Base-by-base conservation (phyloP, 1,284 basidiomycete genomes). In the Xerocomus minutiporus region DNA sequence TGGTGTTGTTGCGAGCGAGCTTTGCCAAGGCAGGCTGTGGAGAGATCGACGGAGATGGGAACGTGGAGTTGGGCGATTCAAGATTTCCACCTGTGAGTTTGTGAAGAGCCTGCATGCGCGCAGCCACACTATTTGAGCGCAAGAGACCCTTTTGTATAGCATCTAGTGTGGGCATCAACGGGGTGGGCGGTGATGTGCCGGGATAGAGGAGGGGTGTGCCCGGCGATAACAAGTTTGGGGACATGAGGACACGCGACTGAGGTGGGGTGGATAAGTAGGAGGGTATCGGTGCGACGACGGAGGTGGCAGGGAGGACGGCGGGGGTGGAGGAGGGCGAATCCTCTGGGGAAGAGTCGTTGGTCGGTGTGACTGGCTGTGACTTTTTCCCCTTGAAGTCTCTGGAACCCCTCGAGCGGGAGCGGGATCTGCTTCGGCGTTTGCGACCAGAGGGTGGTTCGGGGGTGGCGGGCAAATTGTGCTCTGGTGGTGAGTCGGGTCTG, bases 111-210 rank as follows among this genome's bases (percentile, higher is more conserved):
- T 84, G 76, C 66, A 82, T 80, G 48, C 82, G 79, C 25, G 82
- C 79, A 8, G 76, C 73, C 26, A 87, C 85, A 64, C 88, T 91
- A 63, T 90, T 90, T 4, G 88, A 90, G 17, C 89, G 82, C 64
- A 85, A 82, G 6, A 91, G 74, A 25, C 85, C 81, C 57, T 75
- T 78, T 66, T 80, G 83, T 46, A 91, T 70, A 25, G 84, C 84
- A 63, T 89, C 86, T 3, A 91, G 73, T 7, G 86, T 80, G 1
- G 87, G 88, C 47, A 88, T 70, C 55, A 75, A 59, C 12, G 85
- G 84, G 1, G 82, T 83, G 5, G 83, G 77, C 5, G 86, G 79
- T 5, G 82, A 79, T n/a, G 80, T 78, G 5, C 79, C 79, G 23
- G 83, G 79, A 61, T 83, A 83, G 56, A 82, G 75, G 52, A 80